Evolutionary conservation across 164 flowering plant species (phyloP), one percentile per base, ranked within the genome.

Genomic region (Amborella trichopoda): DNA sequence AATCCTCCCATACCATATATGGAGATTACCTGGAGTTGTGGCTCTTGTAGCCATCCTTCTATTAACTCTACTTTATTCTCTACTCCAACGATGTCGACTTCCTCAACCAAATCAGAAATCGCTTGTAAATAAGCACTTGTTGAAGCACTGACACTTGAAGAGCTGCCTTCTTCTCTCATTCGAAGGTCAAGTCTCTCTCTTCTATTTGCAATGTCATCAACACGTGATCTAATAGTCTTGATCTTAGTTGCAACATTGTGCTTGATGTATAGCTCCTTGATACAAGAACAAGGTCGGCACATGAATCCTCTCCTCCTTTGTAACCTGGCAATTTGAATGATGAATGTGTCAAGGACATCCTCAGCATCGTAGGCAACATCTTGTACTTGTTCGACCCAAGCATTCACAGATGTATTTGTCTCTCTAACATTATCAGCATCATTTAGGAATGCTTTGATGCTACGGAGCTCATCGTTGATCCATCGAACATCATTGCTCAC

Each of bases 61-160:
- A 73, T 32, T 65, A 65, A 69, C 39, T 44, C 33, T 3, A 61
- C 54, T 27, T 71, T 75, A 1, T 41, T 69, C 42, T 73, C 83
- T 51, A 77, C 40, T 38, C 79, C 79, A 11, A 77, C 73, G 19
- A 77, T 72, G 38, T 60, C 61, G 18, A 63, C 56, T 32, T 69
- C 71, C 28, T 77, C 77, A 43, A 59, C 73, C 18, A 62, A 43
- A 0, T 61, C 65, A 5, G 71, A 65, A 48, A 66, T 73, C 74
- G 74, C 68, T 44, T 70, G 48, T 6, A 39, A 22, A 22, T 28
- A 30, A 16, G 44, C 56, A 2, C 47, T 51, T 16, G 58, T 44
- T 13, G 8, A 6, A 30, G 11, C 9, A 33, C 12, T 33, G 16
- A 3, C 16, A 6, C 17, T 16, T 16, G 16, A 38, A 38, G 6